Percentiles rank a stretch among this genome's conserved stretches.
Conservation (phyloP, 2,329 filamentous ascomycete genomes). For the Calonectria crousiana region DNA sequence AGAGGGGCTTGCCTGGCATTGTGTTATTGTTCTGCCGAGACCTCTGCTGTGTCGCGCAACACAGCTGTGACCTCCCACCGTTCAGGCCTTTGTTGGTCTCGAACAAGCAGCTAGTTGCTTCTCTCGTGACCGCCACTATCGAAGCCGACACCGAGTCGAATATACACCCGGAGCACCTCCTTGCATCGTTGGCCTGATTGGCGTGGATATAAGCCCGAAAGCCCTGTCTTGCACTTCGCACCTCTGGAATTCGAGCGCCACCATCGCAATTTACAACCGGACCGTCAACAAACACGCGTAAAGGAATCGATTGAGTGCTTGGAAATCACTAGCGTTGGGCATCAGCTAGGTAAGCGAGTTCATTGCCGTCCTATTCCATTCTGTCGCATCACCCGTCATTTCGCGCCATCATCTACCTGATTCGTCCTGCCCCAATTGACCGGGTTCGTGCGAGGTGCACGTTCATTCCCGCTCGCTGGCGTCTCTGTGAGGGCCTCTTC, state of each 20-base stretch:
- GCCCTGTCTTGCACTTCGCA: background rate
- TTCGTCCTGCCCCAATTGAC: slow-evolving; percentile 7
- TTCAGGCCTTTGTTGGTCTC: slow-evolving; percentile 3
- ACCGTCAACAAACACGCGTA: background rate
- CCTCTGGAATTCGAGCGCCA: slow-evolving; percentile 7
- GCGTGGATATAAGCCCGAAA: background rate
- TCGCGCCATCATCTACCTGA: slow-evolving; percentile 1
- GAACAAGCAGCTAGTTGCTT: background rate
- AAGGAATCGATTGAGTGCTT: slow-evolving; percentile 5
- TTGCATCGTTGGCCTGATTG: background rate
- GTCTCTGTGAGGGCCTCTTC: background rate
- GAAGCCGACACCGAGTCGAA: background rate
- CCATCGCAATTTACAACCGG: background rate
- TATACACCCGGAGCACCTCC: background rate
- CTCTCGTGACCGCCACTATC: background rate
- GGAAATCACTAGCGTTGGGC: slow-evolving; percentile 1
- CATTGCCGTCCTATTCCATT: background rate
- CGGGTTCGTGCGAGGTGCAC: slow-evolving; percentile 6
- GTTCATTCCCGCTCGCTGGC: background rate
- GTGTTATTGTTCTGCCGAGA: slow-evolving; percentile 6
- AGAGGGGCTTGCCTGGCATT: background rate
- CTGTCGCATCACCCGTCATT: background rate
- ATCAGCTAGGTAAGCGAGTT: background rate
- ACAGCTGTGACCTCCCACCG: background rate
- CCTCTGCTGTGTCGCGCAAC: slow-evolving; percentile 1